These are phyloP conservation scores for Thelonectria discophora DNA, from an alignment of 2,329 filamentous ascomycete species.

Conservation along the genomic window DNA sequence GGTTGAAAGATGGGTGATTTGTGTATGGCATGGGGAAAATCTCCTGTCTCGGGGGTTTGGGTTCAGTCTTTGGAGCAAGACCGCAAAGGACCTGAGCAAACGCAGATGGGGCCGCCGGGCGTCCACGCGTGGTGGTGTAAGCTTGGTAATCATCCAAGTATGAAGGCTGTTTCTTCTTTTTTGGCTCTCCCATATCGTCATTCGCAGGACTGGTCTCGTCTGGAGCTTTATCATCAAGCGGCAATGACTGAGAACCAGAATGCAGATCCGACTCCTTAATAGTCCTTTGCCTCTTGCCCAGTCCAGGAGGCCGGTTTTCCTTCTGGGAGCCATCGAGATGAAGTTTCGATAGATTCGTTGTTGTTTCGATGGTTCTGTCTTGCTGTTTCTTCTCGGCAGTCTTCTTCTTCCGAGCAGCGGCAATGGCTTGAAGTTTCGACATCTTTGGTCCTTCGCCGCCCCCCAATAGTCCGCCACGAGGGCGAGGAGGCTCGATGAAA, in stretches of 20 bases:
- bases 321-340: constrained; percentile 45
- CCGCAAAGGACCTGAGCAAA: constrained; percentile 65
- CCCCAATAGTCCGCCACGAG: constrained; percentile 76
- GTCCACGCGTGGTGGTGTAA: neutral
- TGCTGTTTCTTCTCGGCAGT: constrained; percentile 66
- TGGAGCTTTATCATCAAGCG: neutral
- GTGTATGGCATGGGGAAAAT: constrained; percentile 60
- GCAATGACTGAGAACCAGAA: constrained; percentile 8
- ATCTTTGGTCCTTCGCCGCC: constrained; percentile 77
- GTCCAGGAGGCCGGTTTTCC: constrained; percentile 38
- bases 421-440: constrained; percentile 91
- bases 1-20: constrained; percentile 57
- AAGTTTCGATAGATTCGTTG: constrained; percentile 44
- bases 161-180: neutral
- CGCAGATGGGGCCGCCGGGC: constrained; percentile 55
- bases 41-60: constrained; percentile 42
- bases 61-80: constrained; percentile 44
- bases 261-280: constrained; percentile 6
- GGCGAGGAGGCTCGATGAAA: constrained; percentile 65
- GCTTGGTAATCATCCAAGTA: neutral
- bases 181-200: neutral
- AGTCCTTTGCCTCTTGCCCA: constrained; percentile 40
- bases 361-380: constrained; percentile 38
- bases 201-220: neutral
- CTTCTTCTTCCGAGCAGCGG: constrained; percentile 86